phyloP scores from a whole-genome alignment of 106 monocot genomes.

The Dendrobium officinale region DNA sequence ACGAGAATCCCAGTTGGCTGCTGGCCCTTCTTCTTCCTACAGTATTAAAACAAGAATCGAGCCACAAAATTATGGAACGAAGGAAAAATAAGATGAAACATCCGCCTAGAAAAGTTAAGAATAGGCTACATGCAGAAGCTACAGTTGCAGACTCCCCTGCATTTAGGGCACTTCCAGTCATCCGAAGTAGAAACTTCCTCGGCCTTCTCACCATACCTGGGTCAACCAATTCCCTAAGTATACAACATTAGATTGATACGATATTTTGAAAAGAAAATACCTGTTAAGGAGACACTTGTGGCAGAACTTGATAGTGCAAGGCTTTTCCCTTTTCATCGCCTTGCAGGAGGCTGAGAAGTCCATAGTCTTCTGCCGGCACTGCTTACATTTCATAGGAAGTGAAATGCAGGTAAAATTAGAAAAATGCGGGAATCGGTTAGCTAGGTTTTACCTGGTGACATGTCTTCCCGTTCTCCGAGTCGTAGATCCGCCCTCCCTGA shows the following conservation, averaged over 20 bases:
- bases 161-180: constrained; percentile 21
- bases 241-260: neutral
- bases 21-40: constrained; percentile 69
- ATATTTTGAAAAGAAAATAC: neutral
- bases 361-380: constrained; percentile 26
- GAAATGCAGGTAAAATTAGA: neutral
- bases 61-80: neutral
- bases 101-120: neutral
- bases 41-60: neutral
- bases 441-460: constrained; percentile 18
- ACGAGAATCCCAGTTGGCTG: constrained; percentile 68
- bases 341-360: constrained; percentile 19
- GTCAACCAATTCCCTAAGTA: neutral
- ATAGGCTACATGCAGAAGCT: constrained; percentile 25
- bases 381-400: neutral
- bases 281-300: constrained; percentile 24
- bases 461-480: constrained; percentile 16
- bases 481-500: constrained; percentile 17
- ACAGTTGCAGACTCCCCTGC: constrained; percentile 20
- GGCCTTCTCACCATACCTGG: constrained; percentile 18
- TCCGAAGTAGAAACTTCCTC: constrained; percentile 10
- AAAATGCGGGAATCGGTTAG: neutral
- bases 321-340: constrained; percentile 8
- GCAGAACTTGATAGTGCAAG: constrained; percentile 15
- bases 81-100: neutral